Conservation (phyloP, 306 rosid species). For the Medicago arabica region DNA sequence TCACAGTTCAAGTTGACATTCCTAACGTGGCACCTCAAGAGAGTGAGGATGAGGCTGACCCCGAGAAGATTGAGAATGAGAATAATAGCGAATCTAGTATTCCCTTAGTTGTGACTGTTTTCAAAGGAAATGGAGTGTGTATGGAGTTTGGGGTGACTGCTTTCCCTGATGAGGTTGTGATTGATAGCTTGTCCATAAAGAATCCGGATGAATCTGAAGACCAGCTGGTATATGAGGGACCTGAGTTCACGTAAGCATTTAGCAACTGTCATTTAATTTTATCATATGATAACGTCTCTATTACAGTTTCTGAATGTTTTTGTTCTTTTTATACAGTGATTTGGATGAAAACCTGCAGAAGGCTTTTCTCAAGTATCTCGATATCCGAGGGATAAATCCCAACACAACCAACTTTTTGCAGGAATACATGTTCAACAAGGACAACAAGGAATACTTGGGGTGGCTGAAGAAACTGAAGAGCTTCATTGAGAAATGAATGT, state of each 20-base stretch:
- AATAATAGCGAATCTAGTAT: conserved; percentile 54
- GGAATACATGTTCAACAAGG: conserved; percentile 75
- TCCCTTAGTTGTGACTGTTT: conserved; percentile 74
- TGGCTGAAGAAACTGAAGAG: conserved; percentile 88
- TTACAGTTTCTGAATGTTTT: conserved; percentile 3
- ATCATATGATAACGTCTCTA: background rate
- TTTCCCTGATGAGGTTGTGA: conserved; percentile 65
- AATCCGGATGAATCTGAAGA: conserved; percentile 60
- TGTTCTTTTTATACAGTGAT: conserved; percentile 56
- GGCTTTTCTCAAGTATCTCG: conserved; percentile 82
- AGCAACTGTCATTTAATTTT: background rate
- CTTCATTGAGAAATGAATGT: conserved; percentile 66
- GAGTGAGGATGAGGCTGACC: conserved; percentile 41
- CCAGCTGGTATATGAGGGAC: conserved; percentile 78
- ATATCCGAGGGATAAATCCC: conserved; percentile 68
- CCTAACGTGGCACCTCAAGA: conserved; percentile 54
- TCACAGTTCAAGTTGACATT: conserved; percentile 75
- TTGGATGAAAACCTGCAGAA: conserved; percentile 87
- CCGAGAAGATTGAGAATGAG: conserved; percentile 29
- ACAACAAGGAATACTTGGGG: conserved; percentile 62
- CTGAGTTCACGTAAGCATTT: conserved; percentile 71
- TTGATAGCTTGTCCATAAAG: conserved; percentile 76
- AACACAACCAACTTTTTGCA: conserved; percentile 65
- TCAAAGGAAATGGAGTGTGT: conserved; percentile 58
- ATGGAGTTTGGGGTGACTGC: conserved; percentile 87